Conservation (phyloP, 2,329 filamentous ascomycete species). For the Cladosporium sp. region DNA sequence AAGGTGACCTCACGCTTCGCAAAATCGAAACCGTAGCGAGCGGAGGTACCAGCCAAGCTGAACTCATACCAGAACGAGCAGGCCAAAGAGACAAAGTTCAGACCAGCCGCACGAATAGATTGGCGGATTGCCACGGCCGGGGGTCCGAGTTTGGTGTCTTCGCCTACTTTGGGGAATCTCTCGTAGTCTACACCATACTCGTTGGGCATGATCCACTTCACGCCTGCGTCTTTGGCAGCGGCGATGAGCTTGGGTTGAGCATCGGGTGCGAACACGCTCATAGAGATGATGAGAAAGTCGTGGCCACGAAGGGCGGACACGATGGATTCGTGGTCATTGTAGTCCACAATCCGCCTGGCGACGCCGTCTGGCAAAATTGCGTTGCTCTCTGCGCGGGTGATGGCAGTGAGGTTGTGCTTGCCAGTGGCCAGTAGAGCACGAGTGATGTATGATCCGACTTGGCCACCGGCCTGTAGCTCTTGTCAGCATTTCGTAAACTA, state of each 20-base stretch:
- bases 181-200: constrained; percentile 36
- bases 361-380: constrained; percentile 39
- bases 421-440: constrained; percentile 36
- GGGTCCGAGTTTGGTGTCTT: constrained; percentile 27
- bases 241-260: constrained; percentile 31
- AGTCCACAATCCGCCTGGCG: constrained; percentile 31
- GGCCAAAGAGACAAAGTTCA: constrained; percentile 29
- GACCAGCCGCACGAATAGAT: constrained; percentile 31
- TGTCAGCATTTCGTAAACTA: not conserved
- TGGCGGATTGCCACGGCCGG: constrained; percentile 25
- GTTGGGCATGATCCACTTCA: constrained; percentile 38
- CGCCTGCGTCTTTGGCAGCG: constrained; percentile 33
- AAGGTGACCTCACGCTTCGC: constrained; percentile 29
- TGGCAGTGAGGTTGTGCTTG: constrained; percentile 42
- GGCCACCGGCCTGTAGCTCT: constrained; percentile 26
- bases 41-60: constrained; percentile 26
- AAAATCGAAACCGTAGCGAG: constrained; percentile 37
- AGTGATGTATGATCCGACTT: constrained; percentile 38
- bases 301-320: constrained; percentile 36
- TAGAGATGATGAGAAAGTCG: constrained; percentile 39
- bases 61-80: constrained; percentile 40
- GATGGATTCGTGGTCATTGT: constrained; percentile 29
- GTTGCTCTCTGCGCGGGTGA: constrained; percentile 44
- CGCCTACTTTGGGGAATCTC: constrained; percentile 24
- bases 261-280: constrained; percentile 30